These are phyloP conservation scores for Zygoascus tannicola DNA, from an alignment of 805 yeast species.

Conservation along the genomic window DNA sequence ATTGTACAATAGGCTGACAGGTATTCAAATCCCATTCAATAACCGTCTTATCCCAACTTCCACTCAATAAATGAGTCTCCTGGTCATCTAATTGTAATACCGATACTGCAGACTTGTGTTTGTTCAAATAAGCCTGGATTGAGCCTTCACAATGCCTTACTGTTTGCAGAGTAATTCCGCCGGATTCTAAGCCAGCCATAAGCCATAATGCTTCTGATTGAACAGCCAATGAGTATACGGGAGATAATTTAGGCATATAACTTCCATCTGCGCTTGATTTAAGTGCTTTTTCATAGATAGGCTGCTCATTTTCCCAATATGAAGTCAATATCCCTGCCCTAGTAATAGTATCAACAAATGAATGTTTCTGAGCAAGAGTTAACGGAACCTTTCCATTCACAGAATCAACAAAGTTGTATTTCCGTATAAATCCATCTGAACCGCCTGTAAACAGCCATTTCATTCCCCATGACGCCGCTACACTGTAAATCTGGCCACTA, in stretches of 20 bases:
- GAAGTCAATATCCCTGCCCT: slow-evolving; percentile 76
- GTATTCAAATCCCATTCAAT: slow-evolving; percentile 79
- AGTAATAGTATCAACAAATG: slow-evolving; percentile 73
- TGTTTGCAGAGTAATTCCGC: slow-evolving; percentile 81
- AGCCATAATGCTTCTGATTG: slow-evolving; percentile 80
- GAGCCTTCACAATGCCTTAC: slow-evolving; percentile 75
- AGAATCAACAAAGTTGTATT: slow-evolving; percentile 77
- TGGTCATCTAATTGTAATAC: slow-evolving; percentile 51
- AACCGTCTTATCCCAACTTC: slow-evolving; percentile 82
- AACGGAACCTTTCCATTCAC: slow-evolving; percentile 79
- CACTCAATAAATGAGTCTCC: slow-evolving; percentile 63
- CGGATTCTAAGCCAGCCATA: slow-evolving; percentile 62
- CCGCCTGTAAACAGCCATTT: slow-evolving; percentile 92
- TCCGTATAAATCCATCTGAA: slow-evolving; percentile 87
- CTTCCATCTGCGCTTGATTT: slow-evolving; percentile 24
- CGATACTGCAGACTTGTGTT: slow-evolving; percentile 69
- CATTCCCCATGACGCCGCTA: slow-evolving; percentile 70
- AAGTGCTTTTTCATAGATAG: slow-evolving; percentile 42
- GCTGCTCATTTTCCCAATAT: slow-evolving; percentile 96
- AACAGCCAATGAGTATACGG: slow-evolving; percentile 80
- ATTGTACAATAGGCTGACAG: slow-evolving; percentile 46
- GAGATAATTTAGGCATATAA: slow-evolving; percentile 45
- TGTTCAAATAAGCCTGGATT: slow-evolving; percentile 64
- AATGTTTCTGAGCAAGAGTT: slow-evolving; percentile 86
- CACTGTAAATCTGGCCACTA: slow-evolving; percentile 63